Percentiles rank a stretch among this genome's conserved stretches.
These are phyloP conservation scores for Ophiocordyceps polyrhachis-furcata DNA, from an alignment of 2,329 filamentous ascomycete species.

Conservation along the genomic window DNA sequence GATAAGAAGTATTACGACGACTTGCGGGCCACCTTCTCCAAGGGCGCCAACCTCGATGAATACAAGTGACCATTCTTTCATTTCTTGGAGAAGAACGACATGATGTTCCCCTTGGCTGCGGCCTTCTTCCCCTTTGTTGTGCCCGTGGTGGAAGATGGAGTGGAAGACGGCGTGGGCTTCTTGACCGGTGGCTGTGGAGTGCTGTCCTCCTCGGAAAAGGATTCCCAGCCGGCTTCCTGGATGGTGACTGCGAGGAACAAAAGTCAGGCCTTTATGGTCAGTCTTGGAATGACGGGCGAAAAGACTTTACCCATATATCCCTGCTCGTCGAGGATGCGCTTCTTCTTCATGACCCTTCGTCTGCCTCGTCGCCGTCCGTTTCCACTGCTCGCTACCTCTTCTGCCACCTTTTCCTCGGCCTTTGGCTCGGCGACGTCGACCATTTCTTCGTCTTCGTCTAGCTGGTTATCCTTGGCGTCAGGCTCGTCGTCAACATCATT, in stretches of 20 bases:
- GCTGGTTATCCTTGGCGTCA: conserved; percentile 3
- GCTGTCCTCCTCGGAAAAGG: conserved; percentile 72
- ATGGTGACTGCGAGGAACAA: conserved; percentile 46
- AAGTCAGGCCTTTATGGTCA: background rate
- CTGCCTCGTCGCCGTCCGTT: conserved; percentile 54
- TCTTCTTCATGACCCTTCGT: conserved; percentile 72
- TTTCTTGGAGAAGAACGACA: conserved; percentile 83
- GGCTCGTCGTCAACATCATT: conserved; percentile 14
- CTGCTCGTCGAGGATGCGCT: conserved; percentile 69
- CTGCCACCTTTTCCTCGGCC: conserved; percentile 20
- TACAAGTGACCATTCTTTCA: conserved; percentile 15
- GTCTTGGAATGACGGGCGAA: no score
- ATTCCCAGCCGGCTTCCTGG: conserved; percentile 75
- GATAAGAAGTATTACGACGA: conserved; percentile 10
- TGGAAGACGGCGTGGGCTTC: conserved; percentile 29
- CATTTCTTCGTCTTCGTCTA: conserved; percentile 17
- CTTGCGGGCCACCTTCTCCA: conserved; percentile 2
- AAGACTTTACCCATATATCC: conserved; percentile 63
- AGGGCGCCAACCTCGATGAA: conserved; percentile 7
- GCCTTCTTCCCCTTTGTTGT: conserved; percentile 32
- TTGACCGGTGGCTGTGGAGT: conserved; percentile 30
- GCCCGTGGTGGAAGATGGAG: conserved; percentile 24
- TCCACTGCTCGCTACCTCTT: conserved; percentile 32
- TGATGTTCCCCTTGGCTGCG: conserved; percentile 55
- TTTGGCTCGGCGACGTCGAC: conserved; percentile 20